Evolutionary conservation across 352 stramenopile genomes (phyloP).

Genomic region (Plasmopara viticola): DNA sequence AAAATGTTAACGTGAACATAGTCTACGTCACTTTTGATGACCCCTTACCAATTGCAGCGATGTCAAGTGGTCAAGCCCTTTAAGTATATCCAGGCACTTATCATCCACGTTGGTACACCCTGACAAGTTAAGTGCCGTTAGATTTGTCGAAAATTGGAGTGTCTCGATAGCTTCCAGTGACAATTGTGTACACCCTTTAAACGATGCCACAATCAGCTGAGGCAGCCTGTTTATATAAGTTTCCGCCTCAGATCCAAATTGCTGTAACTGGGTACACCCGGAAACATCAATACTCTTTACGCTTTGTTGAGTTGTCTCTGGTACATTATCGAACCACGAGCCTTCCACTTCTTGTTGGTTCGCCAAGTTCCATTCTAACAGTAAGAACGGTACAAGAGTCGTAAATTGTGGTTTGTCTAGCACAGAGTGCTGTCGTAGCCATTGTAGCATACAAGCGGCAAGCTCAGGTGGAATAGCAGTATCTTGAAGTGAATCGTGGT

Average conservation of each 20-base stretch:
- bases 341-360: constrained; percentile 44
- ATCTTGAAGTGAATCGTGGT: constrained; percentile 12
- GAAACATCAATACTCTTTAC: constrained; percentile 55
- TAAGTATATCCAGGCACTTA: constrained; percentile 36
- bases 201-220: constrained; percentile 40
- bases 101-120: constrained; percentile 61
- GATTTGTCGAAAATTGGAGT: constrained; percentile 47
- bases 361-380: constrained; percentile 53
- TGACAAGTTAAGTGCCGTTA: constrained; percentile 51
- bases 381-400: constrained; percentile 38
- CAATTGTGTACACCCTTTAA: constrained; percentile 42
- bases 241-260: constrained; percentile 36
- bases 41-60: constrained; percentile 48
- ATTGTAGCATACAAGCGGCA: constrained; percentile 38
- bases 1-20: constrained; percentile 1
- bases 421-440: constrained; percentile 47
- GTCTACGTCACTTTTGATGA: not conserved
- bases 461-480: constrained; percentile 33
- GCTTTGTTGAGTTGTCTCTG: constrained; percentile 32
- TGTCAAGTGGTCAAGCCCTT: constrained; percentile 31
- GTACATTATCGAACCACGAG: constrained; percentile 61
- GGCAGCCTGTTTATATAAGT: constrained; percentile 28
- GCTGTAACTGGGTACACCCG: constrained; percentile 43
- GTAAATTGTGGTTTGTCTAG: constrained; percentile 56
- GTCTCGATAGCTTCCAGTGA: constrained; percentile 40